Percentiles rank a stretch among this genome's conserved stretches.
Conservation (phyloP, 352 stramenopile genomes). For the Halophytophthora polymorphica region DNA sequence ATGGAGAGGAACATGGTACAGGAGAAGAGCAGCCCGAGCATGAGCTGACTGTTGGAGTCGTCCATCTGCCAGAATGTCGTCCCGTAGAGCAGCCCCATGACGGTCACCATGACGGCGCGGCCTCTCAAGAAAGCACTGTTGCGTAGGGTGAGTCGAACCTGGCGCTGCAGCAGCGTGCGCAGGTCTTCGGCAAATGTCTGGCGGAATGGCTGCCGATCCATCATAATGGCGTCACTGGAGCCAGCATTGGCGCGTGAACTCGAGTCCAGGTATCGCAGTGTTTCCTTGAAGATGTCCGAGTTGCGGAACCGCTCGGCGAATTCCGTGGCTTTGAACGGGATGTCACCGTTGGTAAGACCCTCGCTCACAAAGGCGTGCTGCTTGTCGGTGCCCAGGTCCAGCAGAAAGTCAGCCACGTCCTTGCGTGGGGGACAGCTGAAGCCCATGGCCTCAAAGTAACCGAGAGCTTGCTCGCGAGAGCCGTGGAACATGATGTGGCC, state of each 20-base stretch:
- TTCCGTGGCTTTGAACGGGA: slow-evolving; percentile 11
- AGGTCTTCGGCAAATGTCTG: slow-evolving; percentile 32
- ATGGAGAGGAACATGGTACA: slow-evolving; percentile 69
- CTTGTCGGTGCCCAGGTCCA: slow-evolving; percentile 52
- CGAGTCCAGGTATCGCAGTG: slow-evolving; percentile 37
- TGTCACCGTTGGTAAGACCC: slow-evolving; percentile 56
- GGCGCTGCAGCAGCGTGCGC: slow-evolving; percentile 24
- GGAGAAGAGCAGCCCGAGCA: slow-evolving; percentile 76
- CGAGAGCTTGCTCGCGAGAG: slow-evolving; percentile 52
- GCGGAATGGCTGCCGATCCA: slow-evolving; percentile 71
- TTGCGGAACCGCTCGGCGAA: slow-evolving; percentile 40
- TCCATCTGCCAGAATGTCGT: slow-evolving; percentile 41
- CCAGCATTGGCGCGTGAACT: no score
- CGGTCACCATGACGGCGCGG: slow-evolving; percentile 27
- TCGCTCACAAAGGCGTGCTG: slow-evolving; percentile 29
- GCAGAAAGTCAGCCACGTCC: slow-evolving; percentile 90
- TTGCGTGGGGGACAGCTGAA: slow-evolving; percentile 48
- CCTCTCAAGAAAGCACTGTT: slow-evolving; percentile 30
- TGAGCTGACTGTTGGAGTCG: slow-evolving; percentile 22
- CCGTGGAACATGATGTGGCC: slow-evolving; percentile 88
- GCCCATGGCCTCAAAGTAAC: slow-evolving; percentile 83
- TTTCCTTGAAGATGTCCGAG: slow-evolving; percentile 51
- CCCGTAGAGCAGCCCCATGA: slow-evolving; percentile 40
- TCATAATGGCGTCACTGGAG: slow-evolving; percentile 21
- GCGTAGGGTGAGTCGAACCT: slow-evolving; percentile 34